Evolutionary conservation across 108 stramenopile species (phyloP), one percentile per base, ranked within the genome.

Genomic region (Cyclotella sp.): DNA sequence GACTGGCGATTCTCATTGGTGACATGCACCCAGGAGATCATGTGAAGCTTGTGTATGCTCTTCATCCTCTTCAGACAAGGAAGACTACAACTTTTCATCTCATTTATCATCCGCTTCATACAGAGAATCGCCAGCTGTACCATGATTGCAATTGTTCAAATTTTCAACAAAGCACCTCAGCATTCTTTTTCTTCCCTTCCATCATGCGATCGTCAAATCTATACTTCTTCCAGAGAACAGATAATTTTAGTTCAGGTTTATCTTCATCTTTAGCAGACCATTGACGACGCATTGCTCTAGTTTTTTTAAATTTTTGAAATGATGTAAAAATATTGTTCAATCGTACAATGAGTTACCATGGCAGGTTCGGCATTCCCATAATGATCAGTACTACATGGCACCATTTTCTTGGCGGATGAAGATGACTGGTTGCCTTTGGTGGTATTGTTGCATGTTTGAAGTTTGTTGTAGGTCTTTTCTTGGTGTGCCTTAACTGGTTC

Each of bases 291-390:
- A 70, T 69, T 21, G 67, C 46, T 47, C 42, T 68, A 34, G 59
- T 41, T 8, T 67, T 69, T 76, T 24, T 55, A 64, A 65, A 45
- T 67, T 40, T 76, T 82, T 52, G 72, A 63, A 70, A 82, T 82
- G 65, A 66, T 71, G 63, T 81, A 81, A 29, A 81, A 81, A 22
- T 81, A 68, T 43, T 68, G 72, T 63, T 81, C 80, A 15, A 81
- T 81, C 29, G 80, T 73, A 21, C 80, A 67, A 53, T 67, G 73
- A 70, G 62, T 69, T 29, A 74, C 40, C 62, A 81, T 42, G 44
- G 67, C 68, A 44, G 72, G 66, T 40, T 78, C 69, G 22, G 18
- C 58, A 57, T 65, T 75, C 10, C 44, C 27, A 7, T 27, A 21
- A 59, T 3, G 44, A 16, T 39, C 46, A 39, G 3, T 46, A 4